phyloP scores from a whole-genome alignment of 2,329 filamentous ascomycete genomes.

The Kalaharituber pfeilii region DNA sequence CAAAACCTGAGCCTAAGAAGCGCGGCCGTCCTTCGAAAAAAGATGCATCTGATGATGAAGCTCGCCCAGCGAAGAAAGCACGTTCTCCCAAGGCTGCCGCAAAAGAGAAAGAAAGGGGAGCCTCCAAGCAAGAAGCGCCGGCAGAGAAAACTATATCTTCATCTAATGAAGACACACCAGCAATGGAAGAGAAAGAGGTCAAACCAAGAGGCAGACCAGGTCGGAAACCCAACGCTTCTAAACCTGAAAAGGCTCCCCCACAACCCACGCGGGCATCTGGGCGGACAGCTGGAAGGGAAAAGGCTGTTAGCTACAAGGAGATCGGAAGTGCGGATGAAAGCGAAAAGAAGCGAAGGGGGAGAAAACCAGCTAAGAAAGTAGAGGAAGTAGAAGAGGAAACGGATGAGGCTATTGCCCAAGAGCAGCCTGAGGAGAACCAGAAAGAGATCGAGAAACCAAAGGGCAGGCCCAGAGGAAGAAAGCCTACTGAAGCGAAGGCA shows the following conservation, averaged over 20 bases:
- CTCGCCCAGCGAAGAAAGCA: background rate
- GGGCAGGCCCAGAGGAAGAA: conserved; percentile 12
- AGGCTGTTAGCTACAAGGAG: background rate
- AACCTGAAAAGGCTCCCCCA: background rate
- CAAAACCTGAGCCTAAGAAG: conserved; percentile 20
- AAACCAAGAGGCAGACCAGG: background rate
- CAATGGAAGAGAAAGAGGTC: background rate
- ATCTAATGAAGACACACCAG: background rate
- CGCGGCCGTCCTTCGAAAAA: conserved; percentile 9
- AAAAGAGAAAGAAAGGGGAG: background rate
- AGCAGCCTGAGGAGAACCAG: conserved; percentile 12
- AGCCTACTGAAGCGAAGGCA: conserved; percentile 2
- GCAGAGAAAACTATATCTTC: background rate
- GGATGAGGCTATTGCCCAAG: background rate
- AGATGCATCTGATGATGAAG: background rate
- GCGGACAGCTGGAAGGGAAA: background rate
- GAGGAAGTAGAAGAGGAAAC: conserved; percentile 1
- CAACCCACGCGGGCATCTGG: background rate
- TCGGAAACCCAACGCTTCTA: background rate
- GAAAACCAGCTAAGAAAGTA: background rate
- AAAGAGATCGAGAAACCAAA: conserved; percentile 13
- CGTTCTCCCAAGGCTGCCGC: background rate
- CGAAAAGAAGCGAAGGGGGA: background rate
- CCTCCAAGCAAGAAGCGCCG: background rate
- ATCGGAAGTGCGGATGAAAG: background rate